Evolutionary conservation across 495 filamentous ascomycete species (phyloP).

Genomic region (Aspergillus conjunctus): DNA sequence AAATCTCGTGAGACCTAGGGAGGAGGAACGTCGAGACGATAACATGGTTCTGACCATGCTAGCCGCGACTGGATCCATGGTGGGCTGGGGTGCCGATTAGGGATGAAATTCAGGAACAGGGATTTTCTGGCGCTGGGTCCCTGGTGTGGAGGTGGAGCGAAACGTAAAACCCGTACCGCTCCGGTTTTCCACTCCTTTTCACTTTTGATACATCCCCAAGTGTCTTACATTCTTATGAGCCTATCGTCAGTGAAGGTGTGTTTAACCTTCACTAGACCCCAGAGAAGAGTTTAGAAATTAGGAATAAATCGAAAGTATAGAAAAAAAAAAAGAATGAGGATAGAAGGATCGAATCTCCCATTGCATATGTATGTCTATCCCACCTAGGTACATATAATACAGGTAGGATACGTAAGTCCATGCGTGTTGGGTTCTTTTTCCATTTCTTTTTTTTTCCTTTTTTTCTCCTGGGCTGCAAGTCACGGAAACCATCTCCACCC

Average conservation of each 20-base stretch:
- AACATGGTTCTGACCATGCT: slow-evolving; percentile 16
- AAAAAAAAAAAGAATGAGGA: not conserved
- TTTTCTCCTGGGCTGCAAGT: slow-evolving; percentile 21
- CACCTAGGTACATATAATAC: too few species aligned
- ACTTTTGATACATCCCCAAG: not conserved
- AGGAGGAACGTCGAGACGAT: not conserved
- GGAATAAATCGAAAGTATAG: not conserved
- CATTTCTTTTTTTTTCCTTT: slow-evolving; percentile 1
- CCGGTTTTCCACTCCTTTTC: not conserved
- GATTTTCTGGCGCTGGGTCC: slow-evolving; percentile 19
- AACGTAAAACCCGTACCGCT: slow-evolving; percentile 8
- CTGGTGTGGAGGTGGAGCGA: slow-evolving; percentile 21
- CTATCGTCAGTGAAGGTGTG: too few species aligned
- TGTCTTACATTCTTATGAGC: too few species aligned
- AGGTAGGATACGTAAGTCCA: not conserved
- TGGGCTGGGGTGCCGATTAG: slow-evolving; percentile 1
- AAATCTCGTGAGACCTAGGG: slow-evolving; percentile 7
- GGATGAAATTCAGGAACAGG: slow-evolving; percentile 19
- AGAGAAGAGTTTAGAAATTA: not conserved
- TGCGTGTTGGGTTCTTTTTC: not conserved
- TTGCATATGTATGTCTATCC: slow-evolving; percentile 18
- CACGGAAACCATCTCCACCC: slow-evolving; percentile 28
- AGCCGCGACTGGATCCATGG: slow-evolving; percentile 3
- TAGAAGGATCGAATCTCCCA: not conserved
- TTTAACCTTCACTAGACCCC: too few species aligned